Evolutionary conservation across 805 yeast species (phyloP).

Genomic region (Nakazawaea molendinolei): DNA sequence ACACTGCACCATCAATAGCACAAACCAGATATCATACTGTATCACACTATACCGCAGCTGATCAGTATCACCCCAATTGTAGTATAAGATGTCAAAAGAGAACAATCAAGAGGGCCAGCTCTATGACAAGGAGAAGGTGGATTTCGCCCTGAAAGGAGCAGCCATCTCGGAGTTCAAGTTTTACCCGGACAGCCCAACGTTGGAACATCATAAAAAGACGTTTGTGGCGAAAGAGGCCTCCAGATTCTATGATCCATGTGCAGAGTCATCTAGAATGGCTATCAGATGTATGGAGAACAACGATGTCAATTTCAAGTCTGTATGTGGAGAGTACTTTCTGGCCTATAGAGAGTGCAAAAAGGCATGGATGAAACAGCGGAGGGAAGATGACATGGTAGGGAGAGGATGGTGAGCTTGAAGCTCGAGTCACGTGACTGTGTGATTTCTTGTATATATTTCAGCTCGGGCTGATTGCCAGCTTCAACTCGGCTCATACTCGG

Average conservation of each 20-base stretch:
- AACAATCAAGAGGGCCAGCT: no score
- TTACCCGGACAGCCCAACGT: constrained; percentile 86
- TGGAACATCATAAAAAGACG: constrained; percentile 56
- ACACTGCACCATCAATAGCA: no score
- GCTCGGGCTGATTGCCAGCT: no score
- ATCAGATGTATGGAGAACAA: constrained; percentile 76
- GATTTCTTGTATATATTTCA: no score
- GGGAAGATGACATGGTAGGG: constrained; percentile 10
- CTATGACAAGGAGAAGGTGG: constrained; percentile 35
- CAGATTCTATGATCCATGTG: constrained; percentile 88
- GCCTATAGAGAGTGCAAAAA: constrained; percentile 91
- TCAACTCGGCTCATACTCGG: no score
- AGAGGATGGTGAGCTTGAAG: constrained; percentile 8
- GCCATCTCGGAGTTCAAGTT: constrained; percentile 47
- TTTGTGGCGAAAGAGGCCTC: constrained; percentile 66
- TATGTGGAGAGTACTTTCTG: constrained; percentile 76
- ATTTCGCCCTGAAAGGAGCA: constrained; percentile 48
- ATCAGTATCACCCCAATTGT: no score
- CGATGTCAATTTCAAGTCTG: constrained; percentile 57
- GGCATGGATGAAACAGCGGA: constrained; percentile 40
- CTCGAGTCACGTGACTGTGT: not conserved
- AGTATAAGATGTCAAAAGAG: no score
- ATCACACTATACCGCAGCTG: no score
- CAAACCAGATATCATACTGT: no score
- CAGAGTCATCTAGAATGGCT: constrained; percentile 82